Base-by-base conservation (phyloP, 225 moss, liverwort and hornwort genomes). In the Polytrichum commune region DNA sequence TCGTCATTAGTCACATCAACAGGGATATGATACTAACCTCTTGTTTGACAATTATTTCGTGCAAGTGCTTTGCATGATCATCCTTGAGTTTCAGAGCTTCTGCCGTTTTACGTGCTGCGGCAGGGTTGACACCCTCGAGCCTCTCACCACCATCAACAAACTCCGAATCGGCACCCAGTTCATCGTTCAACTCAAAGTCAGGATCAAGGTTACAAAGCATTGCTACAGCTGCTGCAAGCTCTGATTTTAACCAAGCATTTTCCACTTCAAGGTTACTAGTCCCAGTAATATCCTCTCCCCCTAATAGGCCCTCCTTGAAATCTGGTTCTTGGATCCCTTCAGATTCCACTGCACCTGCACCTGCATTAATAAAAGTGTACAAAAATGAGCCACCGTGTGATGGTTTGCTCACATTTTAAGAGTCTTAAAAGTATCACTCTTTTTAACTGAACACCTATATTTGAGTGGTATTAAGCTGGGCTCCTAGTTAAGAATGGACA, bases 201-300 rank as follows among this genome's bases (percentile, higher is more conserved):
- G 89, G 89, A 73, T 84, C 86, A 32, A 86, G 53, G 38, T 79
- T 81, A 65, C 89, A 89, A 22, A 89, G 81, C 75, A 73, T 81
- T 54, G 89, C 83, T 8, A 89, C 77, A 20, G 84, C 86, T 10
- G 86, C 83, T 55, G 89, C 89, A 27, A 89, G 78, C 74, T 89
- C 86, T 35, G 84, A 81, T 73, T 86, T 89, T 1, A 89, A 81
- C 86, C 83, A 89, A 9, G 86, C 86, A 69, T 89, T 89, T 54
- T 89, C 89, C 25, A 89, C 86, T 71, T 89, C 89, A 5, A 89
- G 73, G 53, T 82, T 86, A 73, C 89, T 89, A n/a, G 89, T 89
- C 26, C 89, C 86, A 16, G 75, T 74, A 29, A 89, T 79, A 65
- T 89, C 86, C 32, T 83, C 86, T 53, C 57, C 74, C 27, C 72